These are phyloP conservation scores for Penstemon davidsonii DNA, from an alignment of 257 asterid genomes.

Conservation along the genomic window DNA sequence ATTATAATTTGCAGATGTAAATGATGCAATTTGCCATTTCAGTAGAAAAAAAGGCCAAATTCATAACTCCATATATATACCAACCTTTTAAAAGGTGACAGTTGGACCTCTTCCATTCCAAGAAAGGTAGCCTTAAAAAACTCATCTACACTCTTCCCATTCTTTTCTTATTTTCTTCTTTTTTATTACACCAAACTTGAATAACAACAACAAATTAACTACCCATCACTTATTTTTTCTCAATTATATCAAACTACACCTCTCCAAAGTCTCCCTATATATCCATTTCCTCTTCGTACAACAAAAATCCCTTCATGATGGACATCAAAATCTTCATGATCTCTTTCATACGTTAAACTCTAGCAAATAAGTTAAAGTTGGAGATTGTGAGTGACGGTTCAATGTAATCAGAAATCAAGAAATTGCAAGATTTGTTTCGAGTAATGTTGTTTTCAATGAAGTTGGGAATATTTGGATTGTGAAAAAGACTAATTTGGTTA, in stretches of 20 bases:
- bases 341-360: conserved; percentile 18
- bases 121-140: conserved; percentile 48
- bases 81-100: conserved; percentile 28
- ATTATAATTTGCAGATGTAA: too few species aligned
- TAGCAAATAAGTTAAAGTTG: too few species aligned
- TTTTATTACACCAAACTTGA: not conserved
- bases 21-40: too few species aligned
- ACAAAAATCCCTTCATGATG: conserved; percentile 36
- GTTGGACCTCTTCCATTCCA: conserved; percentile 50
- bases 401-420: conserved; percentile 21
- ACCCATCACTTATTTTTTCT: not conserved
- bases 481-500: conserved; percentile 64
- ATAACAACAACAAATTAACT: conserved; percentile 29
- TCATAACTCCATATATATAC: not conserved
- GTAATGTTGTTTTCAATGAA: conserved; percentile 47
- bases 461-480: conserved; percentile 81
- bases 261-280: not conserved
- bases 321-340: conserved; percentile 49
- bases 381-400: too few species aligned
- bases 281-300: not conserved
- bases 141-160: conserved; percentile 50
- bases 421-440: conserved; percentile 59
- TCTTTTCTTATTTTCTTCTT: not conserved
- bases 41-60: too few species aligned
- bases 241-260: not conserved